A percentile compares a stretch with the other conserved stretches of the same genome.
Conservation (phyloP, 805 yeast species). For the Yarrowia sp. region DNA sequence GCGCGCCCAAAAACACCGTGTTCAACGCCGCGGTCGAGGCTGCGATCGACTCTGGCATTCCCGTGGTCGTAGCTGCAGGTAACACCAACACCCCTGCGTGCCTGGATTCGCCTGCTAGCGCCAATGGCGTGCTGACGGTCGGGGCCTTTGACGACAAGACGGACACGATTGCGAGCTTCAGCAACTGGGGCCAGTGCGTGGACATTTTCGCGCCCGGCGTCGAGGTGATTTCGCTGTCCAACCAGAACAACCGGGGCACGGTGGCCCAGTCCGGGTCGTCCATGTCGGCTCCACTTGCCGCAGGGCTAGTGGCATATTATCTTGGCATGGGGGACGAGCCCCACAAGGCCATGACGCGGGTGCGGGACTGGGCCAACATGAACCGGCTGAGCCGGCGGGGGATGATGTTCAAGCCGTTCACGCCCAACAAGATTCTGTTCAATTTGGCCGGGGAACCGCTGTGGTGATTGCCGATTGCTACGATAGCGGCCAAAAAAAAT, state of each 20-base stretch:
- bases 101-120: slow-evolving; percentile 79
- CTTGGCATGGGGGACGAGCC: slow-evolving; percentile 28
- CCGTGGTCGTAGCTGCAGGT: slow-evolving; percentile 48
- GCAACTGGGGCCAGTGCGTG: slow-evolving; percentile 94
- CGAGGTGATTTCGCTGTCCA: slow-evolving; percentile 58
- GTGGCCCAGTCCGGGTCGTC: slow-evolving; percentile 62
- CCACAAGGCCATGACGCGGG: not conserved
- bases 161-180: slow-evolving; percentile 68
- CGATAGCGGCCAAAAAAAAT: not conserved
- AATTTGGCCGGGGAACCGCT: slow-evolving; percentile 34
- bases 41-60: slow-evolving; percentile 30
- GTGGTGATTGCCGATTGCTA: slow-evolving; percentile 29
- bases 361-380: slow-evolving; percentile 5
- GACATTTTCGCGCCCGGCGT: slow-evolving; percentile 85
- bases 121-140: slow-evolving; percentile 66
- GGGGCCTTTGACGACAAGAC: slow-evolving; percentile 81
- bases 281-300: slow-evolving; percentile 95
- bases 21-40: slow-evolving; percentile 34
- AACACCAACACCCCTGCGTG: slow-evolving; percentile 78
- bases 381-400: slow-evolving; percentile 14
- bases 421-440: slow-evolving; percentile 32
- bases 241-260: slow-evolving; percentile 27
- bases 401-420: slow-evolving; percentile 31
- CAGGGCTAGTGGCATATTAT: slow-evolving; percentile 85
- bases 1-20: slow-evolving; percentile 33